Base-by-base conservation (phyloP, 768 basidiomycete species). In the Pleurotus sapidus region DNA sequence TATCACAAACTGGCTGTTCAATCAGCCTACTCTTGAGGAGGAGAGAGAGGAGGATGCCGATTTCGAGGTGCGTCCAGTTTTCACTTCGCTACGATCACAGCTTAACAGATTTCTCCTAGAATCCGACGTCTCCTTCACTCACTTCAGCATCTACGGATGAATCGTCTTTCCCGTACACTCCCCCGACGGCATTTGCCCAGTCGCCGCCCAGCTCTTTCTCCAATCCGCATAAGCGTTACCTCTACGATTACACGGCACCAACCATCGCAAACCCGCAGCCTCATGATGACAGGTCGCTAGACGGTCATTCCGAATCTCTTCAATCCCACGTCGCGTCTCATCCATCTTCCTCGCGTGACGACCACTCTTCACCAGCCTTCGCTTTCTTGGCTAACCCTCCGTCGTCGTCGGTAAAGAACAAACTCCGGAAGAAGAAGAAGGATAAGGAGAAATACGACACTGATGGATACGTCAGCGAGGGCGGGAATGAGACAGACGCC, bases 1-100 rank as follows among this genome's bases (percentile, higher is more conserved):
- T 24, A 82, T 90, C 17, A 80, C 86, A 4, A 74, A 85, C 59
- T 88, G 88, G 84, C 88, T 91, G 66, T 89, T 89, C 68, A 84
- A 81, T 57, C 83, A 86, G 46, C 71, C 84, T 1, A 61, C 82
- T 24, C 73, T 75, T 42, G 86, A 81, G 59, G 86, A 84, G 57
- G 81, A 83, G 14, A 85, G 85, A 50, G 77, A 76, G 53, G 76
- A 65, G 15, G 61, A 55, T 5, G 61, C 55, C 43, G 37, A 42
- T 17, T 53, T 53, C 27, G 49, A 50, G 27, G 49, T 50, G 18
- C 30, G 49, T 53, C 17, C 25, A 27, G 23, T 20, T 34, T 34
- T 5, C 49, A 4, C 45, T 48, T 38, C 25, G 34, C 27, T 20
- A 34, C 48, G 47, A 23, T 53, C 27, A 27, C 57, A 55, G 27